These are phyloP conservation scores for Oryza longistaminata DNA, from an alignment of 176 grass and related monocot genomes.

Conservation along the genomic window DNA sequence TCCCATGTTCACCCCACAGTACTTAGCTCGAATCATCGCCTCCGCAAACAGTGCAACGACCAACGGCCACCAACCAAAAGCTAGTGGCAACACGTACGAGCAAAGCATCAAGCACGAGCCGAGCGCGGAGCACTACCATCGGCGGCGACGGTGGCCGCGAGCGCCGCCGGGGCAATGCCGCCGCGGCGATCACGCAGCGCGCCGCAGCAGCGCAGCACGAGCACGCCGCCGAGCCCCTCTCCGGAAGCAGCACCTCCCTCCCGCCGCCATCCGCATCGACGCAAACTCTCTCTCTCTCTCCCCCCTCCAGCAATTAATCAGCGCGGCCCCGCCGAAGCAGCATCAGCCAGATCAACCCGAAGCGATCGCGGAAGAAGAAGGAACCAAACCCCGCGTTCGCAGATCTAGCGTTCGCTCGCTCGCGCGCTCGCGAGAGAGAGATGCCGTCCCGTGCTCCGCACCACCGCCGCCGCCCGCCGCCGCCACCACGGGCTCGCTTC, in stretches of 20 bases:
- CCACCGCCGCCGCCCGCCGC: too few relatives aligned
- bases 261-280: constrained; percentile 9
- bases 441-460: too few relatives aligned
- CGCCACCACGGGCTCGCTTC: neutral
- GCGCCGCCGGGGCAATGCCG: constrained; percentile 42
- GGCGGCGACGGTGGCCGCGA: constrained; percentile 38
- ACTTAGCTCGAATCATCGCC: neutral
- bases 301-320: neutral
- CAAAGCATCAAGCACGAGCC: neutral
- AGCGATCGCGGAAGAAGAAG: constrained; percentile 1
- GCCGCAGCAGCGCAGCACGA: neutral
- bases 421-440: neutral
- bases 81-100: neutral
- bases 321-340: neutral
- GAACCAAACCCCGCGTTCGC: constrained; percentile 35
- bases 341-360: neutral
- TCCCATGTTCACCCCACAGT: neutral
- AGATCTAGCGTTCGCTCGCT: constrained; percentile 35
- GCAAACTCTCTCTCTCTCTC: too few relatives aligned
- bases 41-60: neutral
- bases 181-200: constrained; percentile 37
- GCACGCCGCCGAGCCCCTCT: neutral
- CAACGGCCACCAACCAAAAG: neutral
- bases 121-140: constrained; percentile 34
- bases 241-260: neutral